phyloP scores from a whole-genome alignment of 148 eudicot genomes.

The Bassia scoparia region DNA sequence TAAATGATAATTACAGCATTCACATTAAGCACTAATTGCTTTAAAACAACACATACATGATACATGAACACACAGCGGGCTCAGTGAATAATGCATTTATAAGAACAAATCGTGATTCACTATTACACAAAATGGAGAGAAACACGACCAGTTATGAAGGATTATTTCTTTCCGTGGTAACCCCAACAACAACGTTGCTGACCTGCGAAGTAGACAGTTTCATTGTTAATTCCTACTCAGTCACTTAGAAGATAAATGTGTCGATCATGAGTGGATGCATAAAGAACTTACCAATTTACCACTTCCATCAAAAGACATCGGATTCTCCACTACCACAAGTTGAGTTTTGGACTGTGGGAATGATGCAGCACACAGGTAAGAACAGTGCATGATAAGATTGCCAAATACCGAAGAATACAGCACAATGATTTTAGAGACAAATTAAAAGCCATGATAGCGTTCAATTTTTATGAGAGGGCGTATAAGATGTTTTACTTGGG shows the following conservation, averaged over 20 bases:
- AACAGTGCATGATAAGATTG: background rate
- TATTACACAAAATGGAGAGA: constrained; percentile 12
- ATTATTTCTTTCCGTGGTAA: constrained; percentile 54
- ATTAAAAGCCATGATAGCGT: background rate
- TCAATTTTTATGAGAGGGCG: background rate
- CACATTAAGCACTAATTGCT: constrained; percentile 17
- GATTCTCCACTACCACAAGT: constrained; percentile 52
- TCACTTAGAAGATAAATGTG: background rate
- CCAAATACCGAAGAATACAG: background rate
- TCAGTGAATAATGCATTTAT: constrained; percentile 9
- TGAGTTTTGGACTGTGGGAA: constrained; percentile 30
- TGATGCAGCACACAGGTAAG: constrained; percentile 20
- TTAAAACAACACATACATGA: constrained; percentile 7
- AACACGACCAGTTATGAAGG: background rate
- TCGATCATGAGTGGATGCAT: background rate
- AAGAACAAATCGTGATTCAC: constrained; percentile 2
- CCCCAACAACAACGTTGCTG: constrained; percentile 82
- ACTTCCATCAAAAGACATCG: constrained; percentile 46
- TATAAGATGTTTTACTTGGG: background rate
- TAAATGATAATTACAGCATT: constrained; percentile 25
- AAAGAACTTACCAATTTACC: constrained; percentile 58
- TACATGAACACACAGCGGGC: constrained; percentile 10
- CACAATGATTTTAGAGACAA: background rate
- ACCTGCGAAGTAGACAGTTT: constrained; percentile 38
- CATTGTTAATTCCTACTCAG: constrained; percentile 1